These are phyloP conservation scores for Acidiella bohemica DNA, from an alignment of 495 filamentous ascomycete genomes.

Conservation along the genomic window DNA sequence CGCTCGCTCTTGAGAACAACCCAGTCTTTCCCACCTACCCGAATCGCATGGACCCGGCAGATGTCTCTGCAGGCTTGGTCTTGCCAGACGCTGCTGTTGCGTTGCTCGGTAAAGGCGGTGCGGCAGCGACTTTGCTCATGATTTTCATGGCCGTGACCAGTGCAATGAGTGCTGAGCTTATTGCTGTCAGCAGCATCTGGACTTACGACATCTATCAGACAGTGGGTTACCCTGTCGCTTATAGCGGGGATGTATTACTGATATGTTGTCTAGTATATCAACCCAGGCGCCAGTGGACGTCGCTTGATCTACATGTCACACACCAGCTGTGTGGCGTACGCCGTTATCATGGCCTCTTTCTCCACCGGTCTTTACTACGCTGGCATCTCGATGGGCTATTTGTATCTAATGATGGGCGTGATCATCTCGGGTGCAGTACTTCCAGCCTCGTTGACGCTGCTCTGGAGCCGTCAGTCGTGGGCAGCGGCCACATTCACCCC, in stretches of 20 bases:
- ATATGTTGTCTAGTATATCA: conserved; percentile 32
- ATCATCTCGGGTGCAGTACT: conserved; percentile 63
- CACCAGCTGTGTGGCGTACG: conserved; percentile 58
- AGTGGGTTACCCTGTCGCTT: too few relatives aligned
- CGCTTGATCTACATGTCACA: conserved; percentile 81
- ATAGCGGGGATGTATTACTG: too few relatives aligned
- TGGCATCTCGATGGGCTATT: conserved; percentile 53
- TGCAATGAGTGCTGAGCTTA: conserved; percentile 77
- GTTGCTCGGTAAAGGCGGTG: conserved; percentile 79
- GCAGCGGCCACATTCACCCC: conserved; percentile 64
- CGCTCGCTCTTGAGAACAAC: conserved; percentile 64
- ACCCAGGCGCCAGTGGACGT: conserved; percentile 47
- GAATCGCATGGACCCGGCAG: conserved; percentile 52
- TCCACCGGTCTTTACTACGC: conserved; percentile 62
- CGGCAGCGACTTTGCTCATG: conserved; percentile 67
- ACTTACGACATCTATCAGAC: conserved; percentile 74
- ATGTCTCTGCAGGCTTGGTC: conserved; percentile 78
- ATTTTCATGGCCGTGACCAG: conserved; percentile 96
- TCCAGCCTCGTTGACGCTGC: conserved; percentile 64
- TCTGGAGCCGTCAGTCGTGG: conserved; percentile 76
- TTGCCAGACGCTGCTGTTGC: conserved; percentile 81
- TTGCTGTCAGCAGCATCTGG: conserved; percentile 84
- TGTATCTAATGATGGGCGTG: conserved; percentile 85
- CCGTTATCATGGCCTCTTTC: conserved; percentile 73
- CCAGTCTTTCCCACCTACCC: conserved; percentile 63